phyloP scores from a whole-genome alignment of 2,329 filamentous ascomycete species.

The Pseudocercospora ulei region DNA sequence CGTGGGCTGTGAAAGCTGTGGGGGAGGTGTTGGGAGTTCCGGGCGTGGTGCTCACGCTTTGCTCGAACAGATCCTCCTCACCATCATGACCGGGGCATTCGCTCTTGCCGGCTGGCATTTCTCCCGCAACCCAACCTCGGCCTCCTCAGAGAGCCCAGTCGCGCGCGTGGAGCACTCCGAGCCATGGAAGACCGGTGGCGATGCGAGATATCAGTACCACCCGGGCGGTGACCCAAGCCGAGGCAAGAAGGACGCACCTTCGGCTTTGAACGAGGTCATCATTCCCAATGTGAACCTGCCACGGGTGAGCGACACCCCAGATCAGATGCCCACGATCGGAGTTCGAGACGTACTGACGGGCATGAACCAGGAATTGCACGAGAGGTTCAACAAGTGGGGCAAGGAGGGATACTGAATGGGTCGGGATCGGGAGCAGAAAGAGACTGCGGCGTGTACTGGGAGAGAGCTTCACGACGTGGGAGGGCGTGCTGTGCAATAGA shows the following conservation, averaged over 20 bases:
- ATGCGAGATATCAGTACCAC: constrained; percentile 56
- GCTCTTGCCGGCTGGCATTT: constrained; percentile 85
- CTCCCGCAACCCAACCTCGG: constrained; percentile 71
- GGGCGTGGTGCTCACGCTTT: constrained; percentile 15
- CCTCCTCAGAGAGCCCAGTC: constrained; percentile 71
- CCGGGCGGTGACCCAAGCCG: constrained; percentile 71
- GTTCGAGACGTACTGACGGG: neutral
- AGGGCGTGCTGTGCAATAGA: constrained; percentile 12
- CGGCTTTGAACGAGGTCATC: constrained; percentile 88
- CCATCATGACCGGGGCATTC: constrained; percentile 81
- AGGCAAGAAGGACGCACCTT: constrained; percentile 78
- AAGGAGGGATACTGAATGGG: constrained; percentile 72
- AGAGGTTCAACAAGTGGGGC: constrained; percentile 99
- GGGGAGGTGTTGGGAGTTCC: neutral
- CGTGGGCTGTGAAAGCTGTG: neutral
- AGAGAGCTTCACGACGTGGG: neutral
- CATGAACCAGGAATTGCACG: constrained; percentile 64
- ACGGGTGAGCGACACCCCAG: constrained; percentile 51
- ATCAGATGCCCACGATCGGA: too few relatives aligned
- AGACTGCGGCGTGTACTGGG: neutral
- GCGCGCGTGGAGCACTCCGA: constrained; percentile 65
- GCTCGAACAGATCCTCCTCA: constrained; percentile 64
- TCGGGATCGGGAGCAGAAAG: neutral
- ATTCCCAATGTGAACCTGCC: constrained; percentile 88
- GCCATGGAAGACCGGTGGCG: constrained; percentile 71